Evolutionary conservation across 1,284 basidiomycete species (phyloP), one percentile per base, ranked within the genome.

Genomic region (Neolentinus lepideus): DNA sequence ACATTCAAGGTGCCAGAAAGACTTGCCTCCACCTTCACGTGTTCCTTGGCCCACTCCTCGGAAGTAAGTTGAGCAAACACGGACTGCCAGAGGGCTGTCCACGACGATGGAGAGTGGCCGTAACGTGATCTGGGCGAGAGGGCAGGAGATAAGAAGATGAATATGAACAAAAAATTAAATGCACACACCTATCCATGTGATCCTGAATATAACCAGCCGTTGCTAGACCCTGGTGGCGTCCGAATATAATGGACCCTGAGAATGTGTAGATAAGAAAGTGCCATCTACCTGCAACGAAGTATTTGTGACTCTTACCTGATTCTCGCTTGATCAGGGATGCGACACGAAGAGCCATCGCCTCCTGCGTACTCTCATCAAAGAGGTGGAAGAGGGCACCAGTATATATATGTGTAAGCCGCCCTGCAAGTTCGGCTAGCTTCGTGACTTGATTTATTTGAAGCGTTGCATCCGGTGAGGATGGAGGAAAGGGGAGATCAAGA

Each of bases 381-480:
- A 73, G 61, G 55, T 73, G 71, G 59, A 72, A 73, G 24, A 73
- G 56, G 4, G 70, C 64, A 1, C 70, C 69, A 1, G 65, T 56
- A 29, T 62, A 62, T 9, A 65, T n/a, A 33, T 60, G 59, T 45
- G 59, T 58, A 11, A 63, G 54, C 1, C 59, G 48, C 24, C 60
- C 59, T 2, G 51, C 38, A 2, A 67, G 60, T 6, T 63, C 54
- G 16, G 54, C 46, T 8, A 65, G 55, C 25, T 31, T 36, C 4
- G 11, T 50, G 12, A 60, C 56, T 31, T 58, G 48, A 31, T 24
- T 45, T 12, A 63, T 45, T 1, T 46, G 21, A 3, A 43, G 22
- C 11, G 16, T 24, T 2, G 12, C 21, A 1, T 6, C 19, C 2
- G 36, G 50, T 14, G 53, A 47, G 9, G 52, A 25, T 8, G 58